phyloP scores from a whole-genome alignment of 768 basidiomycete genomes.

The Termitomyces bulborhizus region DNA sequence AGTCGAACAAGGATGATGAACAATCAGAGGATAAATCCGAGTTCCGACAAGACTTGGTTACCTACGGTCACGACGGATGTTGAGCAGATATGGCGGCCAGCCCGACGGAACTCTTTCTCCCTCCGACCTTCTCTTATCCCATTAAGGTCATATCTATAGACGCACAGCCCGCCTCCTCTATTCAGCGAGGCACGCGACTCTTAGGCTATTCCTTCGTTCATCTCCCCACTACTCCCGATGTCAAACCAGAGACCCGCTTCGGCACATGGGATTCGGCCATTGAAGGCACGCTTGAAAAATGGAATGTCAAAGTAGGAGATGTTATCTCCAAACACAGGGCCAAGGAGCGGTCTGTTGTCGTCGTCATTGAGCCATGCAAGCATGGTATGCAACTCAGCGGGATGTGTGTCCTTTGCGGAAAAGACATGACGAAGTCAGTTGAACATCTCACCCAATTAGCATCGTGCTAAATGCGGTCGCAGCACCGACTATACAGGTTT shows the following conservation, averaged over 20 bases:
- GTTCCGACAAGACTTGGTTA: constrained; percentile 18
- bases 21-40: constrained; percentile 13
- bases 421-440: constrained; percentile 86
- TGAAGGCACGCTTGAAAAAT: constrained; percentile 69
- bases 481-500: constrained; percentile 84
- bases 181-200: constrained; percentile 71
- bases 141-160: constrained; percentile 74
- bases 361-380: constrained; percentile 87
- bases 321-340: constrained; percentile 54
- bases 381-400: constrained; percentile 92
- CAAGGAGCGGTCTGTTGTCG: constrained; percentile 52
- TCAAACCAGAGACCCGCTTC: constrained; percentile 62
- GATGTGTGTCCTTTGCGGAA: constrained; percentile 90
- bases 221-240: constrained; percentile 35
- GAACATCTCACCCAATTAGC: constrained; percentile 7
- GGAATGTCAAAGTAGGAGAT: constrained; percentile 66
- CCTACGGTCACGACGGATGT: constrained; percentile 21
- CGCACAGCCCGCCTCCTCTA: constrained; percentile 31
- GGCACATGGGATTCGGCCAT: constrained; percentile 89
- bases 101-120: constrained; percentile 72
- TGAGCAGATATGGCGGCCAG: constrained; percentile 40
- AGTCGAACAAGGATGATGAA: not conserved
- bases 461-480: not conserved
- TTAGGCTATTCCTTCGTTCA: constrained; percentile 81
- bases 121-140: constrained; percentile 78